Conservation (phyloP, 345 rosid genomes). For the Rhizophora apiculata region DNA sequence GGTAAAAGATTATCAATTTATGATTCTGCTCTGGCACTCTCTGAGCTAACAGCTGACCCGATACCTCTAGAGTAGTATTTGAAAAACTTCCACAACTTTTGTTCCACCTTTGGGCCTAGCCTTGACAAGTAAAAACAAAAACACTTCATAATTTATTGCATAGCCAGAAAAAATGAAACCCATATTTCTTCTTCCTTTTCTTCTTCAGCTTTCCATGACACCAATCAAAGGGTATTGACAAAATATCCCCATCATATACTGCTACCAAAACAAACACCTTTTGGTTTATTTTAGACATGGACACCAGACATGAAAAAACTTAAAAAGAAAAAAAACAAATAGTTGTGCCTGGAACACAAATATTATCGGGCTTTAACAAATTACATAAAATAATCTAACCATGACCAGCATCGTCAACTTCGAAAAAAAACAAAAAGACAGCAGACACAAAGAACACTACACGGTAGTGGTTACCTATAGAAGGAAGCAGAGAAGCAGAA, state of each 20-base stretch:
- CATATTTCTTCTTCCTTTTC: background rate
- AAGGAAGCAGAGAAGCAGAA: slow-evolving; percentile 36
- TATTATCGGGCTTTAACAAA: background rate
- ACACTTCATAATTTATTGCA: background rate
- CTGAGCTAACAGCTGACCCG: background rate
- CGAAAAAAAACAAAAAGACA: background rate
- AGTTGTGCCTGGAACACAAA: background rate
- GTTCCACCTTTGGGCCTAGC: background rate
- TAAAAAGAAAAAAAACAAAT: background rate
- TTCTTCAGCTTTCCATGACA: background rate
- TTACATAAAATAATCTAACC: background rate
- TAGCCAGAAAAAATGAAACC: background rate
- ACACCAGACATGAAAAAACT: background rate
- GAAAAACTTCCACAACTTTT: background rate
- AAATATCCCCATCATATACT: background rate
- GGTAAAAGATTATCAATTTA: too few relatives aligned
- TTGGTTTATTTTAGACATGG: background rate
- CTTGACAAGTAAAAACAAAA: background rate
- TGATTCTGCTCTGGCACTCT: background rate
- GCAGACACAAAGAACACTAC: background rate
- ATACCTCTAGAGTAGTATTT: background rate
- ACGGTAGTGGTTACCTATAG: slow-evolving; percentile 32
- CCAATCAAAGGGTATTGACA: background rate
- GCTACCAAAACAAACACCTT: background rate
- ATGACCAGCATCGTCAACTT: background rate